Evolutionary conservation across 129 eudicot genomes (phyloP), one percentile per base, ranked within the genome.

Genomic region (Sambucus nigra): DNA sequence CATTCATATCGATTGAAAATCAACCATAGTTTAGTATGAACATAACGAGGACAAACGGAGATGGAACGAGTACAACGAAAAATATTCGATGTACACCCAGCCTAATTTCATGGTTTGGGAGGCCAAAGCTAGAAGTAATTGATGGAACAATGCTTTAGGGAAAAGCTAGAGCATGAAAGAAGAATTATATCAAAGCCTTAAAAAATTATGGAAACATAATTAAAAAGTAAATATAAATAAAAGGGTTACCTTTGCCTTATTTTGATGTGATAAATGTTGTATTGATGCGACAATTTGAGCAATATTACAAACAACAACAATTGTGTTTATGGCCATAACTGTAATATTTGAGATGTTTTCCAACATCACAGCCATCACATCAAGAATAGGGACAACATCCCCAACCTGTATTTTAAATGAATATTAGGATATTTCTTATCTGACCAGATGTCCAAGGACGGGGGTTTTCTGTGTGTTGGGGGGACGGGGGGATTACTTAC

Each of bases 21-120:
- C 65, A 23, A 62, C 51, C 20, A 47, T 72, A 56, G 63, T 68
- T 48, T 71, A 32, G 41, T 53, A 55, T 39, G 19, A 13, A 13
- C 44, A 47, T 76, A 48, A 16, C 55, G 71, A 27, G 88, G 83
- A 23, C 69, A 54, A 23, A 80, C 77, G 83, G 69, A 32, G 83
- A 64, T 28, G 88, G 88, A 10, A 80, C 88, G 42, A 80, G 88
- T 41, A 80, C 80, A 20, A 80, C 83, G 0, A 83, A 72, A 57
- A 80, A 80, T 31, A 80, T 70, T 39, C 76, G 80, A 40, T 80
- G 88, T 46, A 80, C 83, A 21, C 74, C 80, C 23, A 80, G 23
- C 53, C 88, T 46, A 19, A 83, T 76, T 55, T 80, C 83, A 61
- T 76, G 71, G 50, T 80, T 83, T 52, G 70, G 66, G 27, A 65